Evolutionary conservation across 352 stramenopile genomes (phyloP).

Genomic region (Phytophthora pisi): DNA sequence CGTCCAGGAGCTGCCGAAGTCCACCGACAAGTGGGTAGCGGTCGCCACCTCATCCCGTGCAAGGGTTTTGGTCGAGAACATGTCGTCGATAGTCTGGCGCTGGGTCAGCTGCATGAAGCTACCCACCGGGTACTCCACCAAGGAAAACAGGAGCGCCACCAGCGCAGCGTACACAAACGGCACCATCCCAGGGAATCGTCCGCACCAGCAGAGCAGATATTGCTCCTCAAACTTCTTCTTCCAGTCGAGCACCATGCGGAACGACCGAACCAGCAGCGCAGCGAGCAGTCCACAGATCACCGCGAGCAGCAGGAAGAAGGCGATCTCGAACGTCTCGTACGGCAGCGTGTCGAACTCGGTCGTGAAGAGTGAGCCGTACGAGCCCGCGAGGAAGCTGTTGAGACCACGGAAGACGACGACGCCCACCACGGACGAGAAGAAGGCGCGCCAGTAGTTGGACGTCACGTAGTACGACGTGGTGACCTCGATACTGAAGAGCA

Average conservation of each 20-base stretch:
- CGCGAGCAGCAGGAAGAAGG: constrained; percentile 80
- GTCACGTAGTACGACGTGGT: constrained; percentile 90
- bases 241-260: constrained; percentile 53
- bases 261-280: constrained; percentile 76
- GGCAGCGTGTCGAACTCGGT: constrained; percentile 75
- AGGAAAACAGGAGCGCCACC: constrained; percentile 68
- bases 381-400: constrained; percentile 63
- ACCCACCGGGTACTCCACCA: constrained; percentile 75
- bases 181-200: constrained; percentile 30
- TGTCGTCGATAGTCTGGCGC: constrained; percentile 84
- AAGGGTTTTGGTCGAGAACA: constrained; percentile 79
- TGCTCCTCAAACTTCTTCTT: constrained; percentile 50
- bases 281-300: constrained; percentile 85
- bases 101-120: constrained; percentile 84
- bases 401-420: constrained; percentile 86
- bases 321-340: constrained; percentile 78
- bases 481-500: constrained; percentile 84
- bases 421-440: constrained; percentile 88
- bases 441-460: constrained; percentile 90
- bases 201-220: constrained; percentile 26
- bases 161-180: constrained; percentile 75
- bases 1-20: constrained; percentile 60
- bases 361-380: constrained; percentile 78
- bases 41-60: constrained; percentile 38
- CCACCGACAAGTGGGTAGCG: constrained; percentile 38